A percentile compares a stretch with the other conserved stretches of the same genome.
phyloP scores from a whole-genome alignment of 208 protist species.

The Trypanosoma caninum region DNA sequence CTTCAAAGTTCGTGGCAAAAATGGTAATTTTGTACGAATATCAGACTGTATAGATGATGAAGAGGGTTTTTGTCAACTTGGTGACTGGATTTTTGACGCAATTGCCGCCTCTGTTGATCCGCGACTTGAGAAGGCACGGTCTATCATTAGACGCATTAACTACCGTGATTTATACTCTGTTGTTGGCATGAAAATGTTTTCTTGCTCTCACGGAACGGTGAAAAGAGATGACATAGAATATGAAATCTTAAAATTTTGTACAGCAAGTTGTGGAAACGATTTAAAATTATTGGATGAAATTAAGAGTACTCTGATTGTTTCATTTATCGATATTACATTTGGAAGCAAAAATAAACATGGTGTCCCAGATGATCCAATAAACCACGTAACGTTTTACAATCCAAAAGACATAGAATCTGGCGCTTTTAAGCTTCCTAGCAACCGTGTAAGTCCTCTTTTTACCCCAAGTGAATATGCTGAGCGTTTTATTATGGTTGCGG shows the following conservation, averaged over 20 bases:
- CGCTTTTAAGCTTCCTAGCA: slow-evolving; percentile 48
- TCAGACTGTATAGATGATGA: slow-evolving; percentile 34
- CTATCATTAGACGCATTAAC: slow-evolving; percentile 64
- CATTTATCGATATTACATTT: slow-evolving; percentile 61
- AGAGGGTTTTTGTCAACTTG: slow-evolving; percentile 34
- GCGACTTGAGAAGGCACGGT: slow-evolving; percentile 37
- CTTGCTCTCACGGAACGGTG: slow-evolving; percentile 3
- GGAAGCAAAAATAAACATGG: slow-evolving; percentile 43
- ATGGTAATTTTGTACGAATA: slow-evolving; percentile 15
- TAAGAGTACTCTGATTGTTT: slow-evolving; percentile 31
- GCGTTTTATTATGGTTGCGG: slow-evolving; percentile 75
- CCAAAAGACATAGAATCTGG: slow-evolving; percentile 39
- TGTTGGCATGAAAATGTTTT: slow-evolving; percentile 38
- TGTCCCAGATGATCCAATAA: slow-evolving; percentile 65
- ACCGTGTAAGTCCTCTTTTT: slow-evolving; percentile 60
- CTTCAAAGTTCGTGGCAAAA: slow-evolving; percentile 22
- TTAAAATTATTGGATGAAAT: not conserved
- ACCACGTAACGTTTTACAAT: slow-evolving; percentile 65
- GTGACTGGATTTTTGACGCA: slow-evolving; percentile 42
- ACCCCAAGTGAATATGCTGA: slow-evolving; percentile 68
- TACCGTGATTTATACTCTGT: slow-evolving; percentile 71
- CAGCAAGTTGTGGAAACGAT: not conserved
- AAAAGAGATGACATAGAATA: slow-evolving; percentile 27
- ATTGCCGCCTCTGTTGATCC: slow-evolving; percentile 48
- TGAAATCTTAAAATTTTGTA: slow-evolving; percentile 19